phyloP scores from a whole-genome alignment of 2,329 filamentous ascomycete genomes.

The Tolypocladium tundrense region DNA sequence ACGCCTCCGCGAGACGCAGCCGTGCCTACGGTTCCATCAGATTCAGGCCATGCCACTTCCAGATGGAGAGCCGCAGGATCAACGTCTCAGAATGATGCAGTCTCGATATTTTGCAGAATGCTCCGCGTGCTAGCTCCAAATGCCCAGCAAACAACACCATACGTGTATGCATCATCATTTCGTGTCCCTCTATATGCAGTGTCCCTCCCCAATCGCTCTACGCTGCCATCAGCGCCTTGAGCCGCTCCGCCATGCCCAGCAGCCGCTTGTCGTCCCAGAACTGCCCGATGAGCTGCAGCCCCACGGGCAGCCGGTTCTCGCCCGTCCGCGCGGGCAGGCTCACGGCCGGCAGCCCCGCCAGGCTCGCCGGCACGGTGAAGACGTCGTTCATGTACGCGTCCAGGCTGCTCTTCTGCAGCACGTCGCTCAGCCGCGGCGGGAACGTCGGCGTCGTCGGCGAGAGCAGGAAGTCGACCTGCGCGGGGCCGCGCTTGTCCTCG shows the following conservation, averaged over 20 bases:
- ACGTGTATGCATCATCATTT: background rate
- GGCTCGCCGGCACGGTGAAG: constrained; percentile 87
- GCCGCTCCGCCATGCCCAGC: constrained; percentile 42
- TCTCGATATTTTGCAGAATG: background rate
- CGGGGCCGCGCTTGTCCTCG: constrained; percentile 45
- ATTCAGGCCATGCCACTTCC: background rate
- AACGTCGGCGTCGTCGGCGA: constrained; percentile 77
- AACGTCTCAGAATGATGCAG: background rate
- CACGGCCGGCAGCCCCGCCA: constrained; percentile 82
- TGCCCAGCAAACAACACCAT: background rate
- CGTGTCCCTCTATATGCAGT: background rate
- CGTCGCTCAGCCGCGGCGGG: constrained; percentile 53
- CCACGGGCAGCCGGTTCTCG: constrained; percentile 28
- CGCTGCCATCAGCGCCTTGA: constrained; percentile 1
- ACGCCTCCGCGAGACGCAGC: no score
- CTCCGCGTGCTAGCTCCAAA: background rate
- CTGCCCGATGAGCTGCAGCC: constrained; percentile 72
- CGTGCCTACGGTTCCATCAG: background rate
- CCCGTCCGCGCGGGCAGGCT: constrained; percentile 53
- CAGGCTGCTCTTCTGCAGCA: constrained; percentile 47
- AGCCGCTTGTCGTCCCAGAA: constrained; percentile 64
- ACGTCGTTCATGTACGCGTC: constrained; percentile 87
- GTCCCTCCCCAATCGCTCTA: background rate
- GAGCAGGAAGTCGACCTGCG: constrained; percentile 73
- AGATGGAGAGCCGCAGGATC: background rate